These are phyloP conservation scores for Pseudogymnoascus destructans DNA, from an alignment of 2,329 filamentous ascomycete genomes.

Conservation along the genomic window DNA sequence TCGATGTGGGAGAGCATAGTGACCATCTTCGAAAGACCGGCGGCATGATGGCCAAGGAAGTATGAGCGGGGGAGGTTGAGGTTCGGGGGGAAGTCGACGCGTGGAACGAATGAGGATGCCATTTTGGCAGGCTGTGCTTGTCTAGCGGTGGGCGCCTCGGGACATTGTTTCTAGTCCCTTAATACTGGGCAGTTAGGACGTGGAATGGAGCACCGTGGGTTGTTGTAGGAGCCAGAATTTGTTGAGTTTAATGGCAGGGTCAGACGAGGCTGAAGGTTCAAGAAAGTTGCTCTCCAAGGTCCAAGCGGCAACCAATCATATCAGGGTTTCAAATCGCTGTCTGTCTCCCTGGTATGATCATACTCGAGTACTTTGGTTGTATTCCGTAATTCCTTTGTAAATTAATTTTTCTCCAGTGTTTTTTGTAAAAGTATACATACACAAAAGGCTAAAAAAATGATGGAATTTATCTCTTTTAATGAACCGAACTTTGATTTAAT, in stretches of 20 bases:
- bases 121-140: slow-evolving; percentile 9
- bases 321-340: not conserved
- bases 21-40: slow-evolving; percentile 72
- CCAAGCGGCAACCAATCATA: not conserved
- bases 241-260: not conserved
- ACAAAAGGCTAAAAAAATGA: no score
- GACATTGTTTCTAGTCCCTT: not conserved
- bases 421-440: not conserved
- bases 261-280: not conserved
- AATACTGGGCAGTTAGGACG: not conserved
- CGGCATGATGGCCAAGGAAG: slow-evolving; percentile 83
- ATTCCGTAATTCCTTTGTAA: not conserved
- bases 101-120: slow-evolving; percentile 50
- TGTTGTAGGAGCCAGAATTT: not conserved
- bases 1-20: slow-evolving; percentile 66
- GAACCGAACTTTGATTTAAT: not conserved
- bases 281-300: not conserved
- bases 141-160: not conserved
- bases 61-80: slow-evolving; percentile 73
- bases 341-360: not conserved
- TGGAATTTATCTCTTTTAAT: not conserved
- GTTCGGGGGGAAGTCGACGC: slow-evolving; percentile 58
- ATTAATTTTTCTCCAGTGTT: not conserved
- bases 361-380: not conserved
- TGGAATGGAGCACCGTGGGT: not conserved